phyloP scores from a whole-genome alignment of 2,329 filamentous ascomycete genomes.

The Metarhizium humberi region DNA sequence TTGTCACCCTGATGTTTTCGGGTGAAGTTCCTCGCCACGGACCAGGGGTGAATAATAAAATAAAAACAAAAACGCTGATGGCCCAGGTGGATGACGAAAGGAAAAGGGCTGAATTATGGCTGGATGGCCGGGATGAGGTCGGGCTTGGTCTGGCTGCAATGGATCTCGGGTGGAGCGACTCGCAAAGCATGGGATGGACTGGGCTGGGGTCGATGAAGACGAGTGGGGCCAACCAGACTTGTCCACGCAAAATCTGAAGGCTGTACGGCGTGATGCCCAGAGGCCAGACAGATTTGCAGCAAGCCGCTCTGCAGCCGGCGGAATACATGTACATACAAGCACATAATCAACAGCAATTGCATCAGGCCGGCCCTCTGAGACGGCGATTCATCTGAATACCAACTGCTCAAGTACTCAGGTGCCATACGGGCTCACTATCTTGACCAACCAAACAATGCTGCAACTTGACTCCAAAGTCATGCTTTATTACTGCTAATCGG shows the following conservation, averaged over 20 bases:
- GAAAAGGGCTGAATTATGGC: neutral
- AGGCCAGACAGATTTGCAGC: neutral
- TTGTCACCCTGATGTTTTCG: slow-evolving; percentile 1
- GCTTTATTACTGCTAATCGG: too few relatives aligned
- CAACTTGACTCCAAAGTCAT: too few relatives aligned
- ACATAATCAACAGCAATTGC: too few relatives aligned
- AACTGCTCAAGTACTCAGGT: too few relatives aligned
- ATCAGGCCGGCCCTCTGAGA: too few relatives aligned
- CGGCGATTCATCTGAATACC: too few relatives aligned
- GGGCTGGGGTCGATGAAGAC: neutral
- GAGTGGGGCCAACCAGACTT: neutral
- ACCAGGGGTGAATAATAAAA: neutral
- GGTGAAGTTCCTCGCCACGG: neutral
- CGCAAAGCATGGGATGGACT: neutral
- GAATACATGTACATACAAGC: neutral
- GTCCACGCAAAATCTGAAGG: neutral
- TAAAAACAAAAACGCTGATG: neutral
- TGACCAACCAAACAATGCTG: too few relatives aligned
- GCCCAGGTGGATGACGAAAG: slow-evolving; percentile 2
- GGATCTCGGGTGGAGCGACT: neutral
- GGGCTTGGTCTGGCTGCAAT: slow-evolving; percentile 3
- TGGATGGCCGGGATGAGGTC: slow-evolving; percentile 1
- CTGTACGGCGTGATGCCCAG: too few relatives aligned
- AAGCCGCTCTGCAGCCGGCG: neutral
- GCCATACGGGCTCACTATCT: too few relatives aligned